Base-by-base conservation (phyloP, 352 stramenopile genomes). In the Thalassiosira livingstoniorum region DNA sequence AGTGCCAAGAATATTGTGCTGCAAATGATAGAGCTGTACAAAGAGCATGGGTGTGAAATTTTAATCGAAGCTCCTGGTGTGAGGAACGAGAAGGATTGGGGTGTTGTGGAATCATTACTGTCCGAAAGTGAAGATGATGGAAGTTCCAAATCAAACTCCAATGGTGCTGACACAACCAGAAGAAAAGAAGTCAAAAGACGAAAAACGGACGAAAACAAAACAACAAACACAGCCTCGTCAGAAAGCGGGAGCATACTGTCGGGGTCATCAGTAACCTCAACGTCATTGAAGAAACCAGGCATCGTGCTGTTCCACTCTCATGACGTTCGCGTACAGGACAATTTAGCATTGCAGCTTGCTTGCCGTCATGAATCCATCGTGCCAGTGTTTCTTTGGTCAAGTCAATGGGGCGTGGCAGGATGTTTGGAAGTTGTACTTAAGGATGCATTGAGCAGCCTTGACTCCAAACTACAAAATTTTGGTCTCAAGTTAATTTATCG, bases 41-140 rank as follows among this genome's bases (percentile, higher is more conserved):
- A 67, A 42, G 21, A 75, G 23, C 80, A 81, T 32, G 54, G 74
- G 25, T 74, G 75, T 23, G 79, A 89, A 27, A 57, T 86, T 32
- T 61, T 91, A 35, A 80, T 83, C 23, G 86, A 91, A 61, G 82
- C 84, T 4, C 84, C 86, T 1, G 82, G 86, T 31, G 76, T 91
- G 25, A 64, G 82, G 42, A 85, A 34, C 64, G 83, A 89, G 51
- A 86, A 79, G 51, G 86, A 91, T 76, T 71, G 77, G 71, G n/a
- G 37, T 11, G 23, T 87, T 15, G 66, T 84, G 29, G 18, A 72
- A 43, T 27, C 42, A 47, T 45, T 87, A 21, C 39, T 87, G 23
- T n/a, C 2, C 11, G 72, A 60, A 25, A 10, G 42, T 18, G 39
- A 15, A 47, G 39, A 47, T 47, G 15, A 47, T 18, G 39, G 15